phyloP scores from a whole-genome alignment of 345 rosid genomes.

The Chamaenerion angustifolium region DNA sequence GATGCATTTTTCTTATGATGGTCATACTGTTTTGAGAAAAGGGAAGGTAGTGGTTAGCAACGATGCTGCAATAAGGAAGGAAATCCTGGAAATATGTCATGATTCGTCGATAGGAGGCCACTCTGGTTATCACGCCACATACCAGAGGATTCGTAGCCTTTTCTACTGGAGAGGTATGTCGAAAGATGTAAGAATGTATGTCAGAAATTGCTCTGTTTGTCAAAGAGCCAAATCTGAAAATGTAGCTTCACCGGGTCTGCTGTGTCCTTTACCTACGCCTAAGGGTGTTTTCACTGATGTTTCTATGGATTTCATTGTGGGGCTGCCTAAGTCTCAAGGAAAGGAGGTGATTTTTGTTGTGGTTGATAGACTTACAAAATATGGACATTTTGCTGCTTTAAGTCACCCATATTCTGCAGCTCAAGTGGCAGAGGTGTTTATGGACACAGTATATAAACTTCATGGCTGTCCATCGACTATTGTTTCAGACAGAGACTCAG shows the following conservation, averaged over 20 bases:
- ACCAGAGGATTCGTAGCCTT: no score
- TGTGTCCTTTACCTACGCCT: neutral
- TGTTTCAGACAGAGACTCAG: no score
- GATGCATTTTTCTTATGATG: no score
- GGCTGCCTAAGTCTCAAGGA: constrained; percentile 5
- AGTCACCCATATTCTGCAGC: neutral
- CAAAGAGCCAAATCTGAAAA: constrained; percentile 1
- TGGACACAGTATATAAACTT: constrained; percentile 1
- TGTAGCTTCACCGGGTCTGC: neutral
- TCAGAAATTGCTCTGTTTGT: neutral
- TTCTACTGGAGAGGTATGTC: constrained; percentile 4
- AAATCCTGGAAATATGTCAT: no score
- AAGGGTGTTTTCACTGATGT: neutral
- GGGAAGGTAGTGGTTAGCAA: no score
- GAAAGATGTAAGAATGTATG: neutral
- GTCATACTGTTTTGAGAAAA: no score
- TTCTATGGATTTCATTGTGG: constrained; percentile 5
- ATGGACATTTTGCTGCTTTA: neutral
- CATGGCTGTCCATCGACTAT: neutral
- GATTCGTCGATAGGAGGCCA: no score
- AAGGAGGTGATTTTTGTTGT: no score
- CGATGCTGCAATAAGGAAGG: no score
- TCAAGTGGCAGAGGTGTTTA: neutral
- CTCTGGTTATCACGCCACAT: no score
- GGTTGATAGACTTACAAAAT: neutral